Evolutionary conservation across 805 yeast species (phyloP).

Genomic region (Candida piceae): DNA sequence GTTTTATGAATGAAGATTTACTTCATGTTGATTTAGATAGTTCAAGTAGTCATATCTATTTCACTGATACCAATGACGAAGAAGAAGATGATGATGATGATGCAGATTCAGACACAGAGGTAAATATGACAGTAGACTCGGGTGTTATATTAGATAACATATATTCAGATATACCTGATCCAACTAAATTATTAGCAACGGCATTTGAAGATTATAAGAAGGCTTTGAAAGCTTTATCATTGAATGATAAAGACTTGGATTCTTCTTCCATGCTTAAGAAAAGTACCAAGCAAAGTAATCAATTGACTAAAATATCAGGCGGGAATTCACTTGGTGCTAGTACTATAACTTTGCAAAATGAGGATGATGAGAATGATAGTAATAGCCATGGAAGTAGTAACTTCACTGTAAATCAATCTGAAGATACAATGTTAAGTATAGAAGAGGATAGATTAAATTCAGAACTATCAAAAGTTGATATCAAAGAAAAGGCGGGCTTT

Average conservation of each 20-base stretch:
- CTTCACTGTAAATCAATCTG: background rate
- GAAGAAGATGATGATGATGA: conserved; percentile 1
- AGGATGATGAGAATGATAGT: background rate
- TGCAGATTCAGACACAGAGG: conserved; percentile 2
- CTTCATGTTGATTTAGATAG: conserved; percentile 2
- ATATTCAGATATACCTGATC: conserved; percentile 14
- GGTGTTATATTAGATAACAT: conserved; percentile 10
- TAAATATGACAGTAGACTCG: conserved; percentile 17
- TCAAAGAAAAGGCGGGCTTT: conserved; percentile 7
- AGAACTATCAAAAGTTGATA: background rate
- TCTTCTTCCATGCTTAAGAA: too few species aligned
- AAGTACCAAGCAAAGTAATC: too few species aligned
- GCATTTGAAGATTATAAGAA: conserved; percentile 24
- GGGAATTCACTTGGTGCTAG: too few species aligned
- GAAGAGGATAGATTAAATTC: background rate
- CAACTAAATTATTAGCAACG: conserved; percentile 14
- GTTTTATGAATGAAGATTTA: conserved; percentile 2
- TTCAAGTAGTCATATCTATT: background rate
- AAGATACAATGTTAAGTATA: background rate
- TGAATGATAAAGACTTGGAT: background rate
- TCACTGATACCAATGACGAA: conserved; percentile 4
- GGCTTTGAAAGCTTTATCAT: conserved; percentile 11
- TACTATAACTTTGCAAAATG: background rate
- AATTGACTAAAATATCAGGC: too few species aligned
- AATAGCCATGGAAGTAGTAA: background rate